Percentiles rank a stretch among this genome's conserved stretches.
Evolutionary conservation across 2,329 filamentous ascomycete genomes (phyloP).

Genomic region (Aspergillus glaucus): DNA sequence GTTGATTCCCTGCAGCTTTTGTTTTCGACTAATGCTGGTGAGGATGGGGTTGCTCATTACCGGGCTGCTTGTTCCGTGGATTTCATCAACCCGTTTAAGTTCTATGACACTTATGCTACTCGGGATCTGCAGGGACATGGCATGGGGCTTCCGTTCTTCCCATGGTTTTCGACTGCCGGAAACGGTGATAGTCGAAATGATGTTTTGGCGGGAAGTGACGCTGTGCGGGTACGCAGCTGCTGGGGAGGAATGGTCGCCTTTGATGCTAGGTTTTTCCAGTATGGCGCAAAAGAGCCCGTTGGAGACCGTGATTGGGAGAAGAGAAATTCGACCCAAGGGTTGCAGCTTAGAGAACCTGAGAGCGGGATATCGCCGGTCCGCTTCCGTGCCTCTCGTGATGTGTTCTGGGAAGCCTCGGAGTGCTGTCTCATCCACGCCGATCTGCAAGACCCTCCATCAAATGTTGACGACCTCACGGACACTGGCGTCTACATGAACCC

Average conservation of each 20-base stretch:
- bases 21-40: constrained; percentile 53
- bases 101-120: constrained; percentile 71
- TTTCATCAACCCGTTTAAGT: constrained; percentile 66
- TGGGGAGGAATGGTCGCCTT: constrained; percentile 68
- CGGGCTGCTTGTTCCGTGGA: constrained; percentile 69
- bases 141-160: constrained; percentile 65
- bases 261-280: constrained; percentile 42
- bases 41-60: constrained; percentile 52
- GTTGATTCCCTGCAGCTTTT: constrained; percentile 55
- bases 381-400: constrained; percentile 54
- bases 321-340: not conserved
- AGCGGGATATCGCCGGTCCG: constrained; percentile 36
- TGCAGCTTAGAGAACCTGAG: not conserved
- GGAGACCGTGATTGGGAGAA: not conserved
- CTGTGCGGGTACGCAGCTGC: constrained; percentile 65
- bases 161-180: constrained; percentile 57
- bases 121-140: constrained; percentile 63
- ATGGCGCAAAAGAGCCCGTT: not conserved
- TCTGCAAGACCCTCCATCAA: constrained; percentile 32
- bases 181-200: constrained; percentile 54
- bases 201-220: constrained; percentile 51
- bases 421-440: constrained; percentile 56
- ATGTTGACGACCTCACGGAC: constrained; percentile 33
- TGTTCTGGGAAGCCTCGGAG: constrained; percentile 59
- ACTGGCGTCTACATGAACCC: constrained; percentile 68